Evolutionary conservation across 2,329 filamentous ascomycete genomes (phyloP).

Genomic region (Truncatella angustata): DNA sequence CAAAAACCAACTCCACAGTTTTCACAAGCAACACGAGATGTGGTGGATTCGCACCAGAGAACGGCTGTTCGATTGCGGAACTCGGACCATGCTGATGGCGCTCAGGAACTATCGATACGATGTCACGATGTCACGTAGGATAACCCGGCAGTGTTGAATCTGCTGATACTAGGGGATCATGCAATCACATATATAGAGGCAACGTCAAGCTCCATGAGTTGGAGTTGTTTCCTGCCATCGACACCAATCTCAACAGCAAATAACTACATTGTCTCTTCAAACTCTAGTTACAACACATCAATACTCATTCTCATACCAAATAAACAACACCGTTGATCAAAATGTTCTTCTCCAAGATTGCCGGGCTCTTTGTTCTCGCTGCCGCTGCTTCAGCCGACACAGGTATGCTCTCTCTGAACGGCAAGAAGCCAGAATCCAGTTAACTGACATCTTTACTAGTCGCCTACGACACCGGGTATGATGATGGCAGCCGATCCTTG

Average conservation of each 20-base stretch:
- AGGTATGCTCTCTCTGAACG: slow-evolving; percentile 14
- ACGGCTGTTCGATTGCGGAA: not conserved
- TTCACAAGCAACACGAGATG: slow-evolving; percentile 14
- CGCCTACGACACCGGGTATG: slow-evolving; percentile 72
- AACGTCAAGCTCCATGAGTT: not conserved
- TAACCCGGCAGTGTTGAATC: not conserved
- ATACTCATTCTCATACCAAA: not conserved
- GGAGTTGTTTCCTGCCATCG: not conserved
- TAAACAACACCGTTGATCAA: slow-evolving; percentile 13
- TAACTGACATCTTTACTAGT: slow-evolving; percentile 42
- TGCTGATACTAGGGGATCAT: not conserved
- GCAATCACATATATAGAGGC: not conserved
- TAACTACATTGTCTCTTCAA: not conserved
- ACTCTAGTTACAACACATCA: not conserved
- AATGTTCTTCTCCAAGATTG: slow-evolving; percentile 29
- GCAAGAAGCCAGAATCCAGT: not conserved
- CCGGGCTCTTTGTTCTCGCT: slow-evolving; percentile 25
- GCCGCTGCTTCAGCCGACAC: slow-evolving; percentile 23
- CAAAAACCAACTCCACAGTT: not conserved
- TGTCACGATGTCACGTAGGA: slow-evolving; percentile 10
- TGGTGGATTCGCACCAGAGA: slow-evolving; percentile 10
- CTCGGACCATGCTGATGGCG: not conserved
- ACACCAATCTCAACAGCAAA: not conserved
- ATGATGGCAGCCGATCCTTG: slow-evolving; percentile 55
- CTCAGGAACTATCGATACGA: not conserved